A percentile compares a stretch with the other conserved stretches of the same genome.
Evolutionary conservation across 805 yeast genomes (phyloP).

Genomic region (Sporopachydermia lactativora): DNA sequence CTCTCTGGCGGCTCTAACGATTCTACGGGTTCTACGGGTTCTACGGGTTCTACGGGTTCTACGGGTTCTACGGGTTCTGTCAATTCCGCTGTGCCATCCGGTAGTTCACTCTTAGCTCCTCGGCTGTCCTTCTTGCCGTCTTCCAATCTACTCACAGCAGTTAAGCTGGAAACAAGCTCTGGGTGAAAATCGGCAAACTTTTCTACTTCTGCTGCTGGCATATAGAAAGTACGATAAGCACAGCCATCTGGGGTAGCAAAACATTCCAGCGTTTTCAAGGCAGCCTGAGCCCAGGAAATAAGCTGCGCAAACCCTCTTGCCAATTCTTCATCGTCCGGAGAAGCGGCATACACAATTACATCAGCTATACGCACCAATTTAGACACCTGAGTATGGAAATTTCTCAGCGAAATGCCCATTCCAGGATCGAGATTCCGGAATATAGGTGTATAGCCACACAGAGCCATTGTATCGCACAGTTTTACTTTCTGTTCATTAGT

Average conservation of each 20-base stretch:
- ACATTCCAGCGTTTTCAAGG: slow-evolving; percentile 9
- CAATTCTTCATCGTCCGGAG: slow-evolving; percentile 22
- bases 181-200: slow-evolving; percentile 5
- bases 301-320: slow-evolving; percentile 9
- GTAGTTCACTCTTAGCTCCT: slow-evolving; percentile 14
- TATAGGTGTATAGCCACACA: slow-evolving; percentile 26
- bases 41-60: too few relatives aligned
- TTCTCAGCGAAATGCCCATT: slow-evolving; percentile 62
- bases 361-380: slow-evolving; percentile 65
- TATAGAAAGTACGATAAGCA: slow-evolving; percentile 9
- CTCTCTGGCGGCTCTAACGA: too few relatives aligned
- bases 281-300: slow-evolving; percentile 10
- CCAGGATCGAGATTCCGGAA: slow-evolving; percentile 54
- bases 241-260: slow-evolving; percentile 8
- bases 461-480: slow-evolving; percentile 8
- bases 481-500: slow-evolving; percentile 15
- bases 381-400: slow-evolving; percentile 78
- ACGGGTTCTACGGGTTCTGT: too few relatives aligned
- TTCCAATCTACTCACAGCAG: slow-evolving; percentile 8
- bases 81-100: slow-evolving; percentile 23
- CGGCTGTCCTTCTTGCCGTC: too few relatives aligned
- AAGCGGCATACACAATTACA: slow-evolving; percentile 59
- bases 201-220: background rate
- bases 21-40: too few relatives aligned
- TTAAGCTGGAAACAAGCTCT: slow-evolving; percentile 16